phyloP scores from a whole-genome alignment of 78 protist genomes.

The Dictyostelium purpureum region DNA sequence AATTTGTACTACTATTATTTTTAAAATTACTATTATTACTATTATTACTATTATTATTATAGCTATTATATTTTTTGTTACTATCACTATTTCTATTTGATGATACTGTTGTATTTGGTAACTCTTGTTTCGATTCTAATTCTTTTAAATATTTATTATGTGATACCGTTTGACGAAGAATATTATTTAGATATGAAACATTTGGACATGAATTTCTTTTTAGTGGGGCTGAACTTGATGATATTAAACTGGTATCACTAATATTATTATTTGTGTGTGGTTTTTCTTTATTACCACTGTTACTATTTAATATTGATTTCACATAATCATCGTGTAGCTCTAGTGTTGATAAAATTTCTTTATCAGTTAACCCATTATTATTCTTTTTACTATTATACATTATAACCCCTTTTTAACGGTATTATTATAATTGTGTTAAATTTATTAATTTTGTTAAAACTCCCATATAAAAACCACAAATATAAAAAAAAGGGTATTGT shows the following conservation, averaged over 20 bases:
- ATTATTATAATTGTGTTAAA: too few relatives aligned
- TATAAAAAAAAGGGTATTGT: not conserved
- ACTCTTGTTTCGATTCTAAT: too few relatives aligned
- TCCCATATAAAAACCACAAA: too few relatives aligned
- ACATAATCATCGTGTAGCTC: conserved; percentile 54
- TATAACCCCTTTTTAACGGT: too few relatives aligned
- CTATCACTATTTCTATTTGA: not conserved
- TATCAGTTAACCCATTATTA: conserved; percentile 12
- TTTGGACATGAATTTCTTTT: conserved; percentile 33
- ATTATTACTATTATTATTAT: not conserved
- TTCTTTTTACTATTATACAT: not conserved
- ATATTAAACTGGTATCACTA: not conserved
- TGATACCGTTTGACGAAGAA: conserved; percentile 11
- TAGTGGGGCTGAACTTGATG: not conserved
- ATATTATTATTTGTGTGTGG: not conserved
- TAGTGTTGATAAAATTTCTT: conserved; percentile 35
- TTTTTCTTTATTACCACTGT: not conserved
- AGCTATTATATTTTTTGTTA: not conserved
- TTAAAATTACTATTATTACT: not conserved
- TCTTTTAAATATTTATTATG: conserved; percentile 1
- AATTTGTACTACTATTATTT: not conserved
- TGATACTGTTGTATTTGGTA: not conserved
- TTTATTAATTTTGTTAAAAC: too few relatives aligned
- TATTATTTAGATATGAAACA: conserved; percentile 44
- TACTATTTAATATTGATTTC: conserved; percentile 5